Percentiles rank a stretch among this genome's conserved stretches.
Evolutionary conservation across 441 rosid species (phyloP).

Genomic region (Manihot esculenta): DNA sequence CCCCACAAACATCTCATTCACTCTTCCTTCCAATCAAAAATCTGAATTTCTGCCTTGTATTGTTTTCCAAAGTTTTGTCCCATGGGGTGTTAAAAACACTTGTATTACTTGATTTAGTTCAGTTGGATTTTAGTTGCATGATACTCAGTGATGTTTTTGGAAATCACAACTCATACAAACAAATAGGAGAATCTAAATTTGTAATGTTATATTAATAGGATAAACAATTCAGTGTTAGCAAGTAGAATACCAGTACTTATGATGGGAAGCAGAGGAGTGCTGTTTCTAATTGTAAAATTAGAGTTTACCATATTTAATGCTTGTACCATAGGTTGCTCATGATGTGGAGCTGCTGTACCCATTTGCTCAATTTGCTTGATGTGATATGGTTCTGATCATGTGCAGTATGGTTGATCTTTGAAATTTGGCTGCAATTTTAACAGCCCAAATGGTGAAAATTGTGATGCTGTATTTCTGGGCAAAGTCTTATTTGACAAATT

Average conservation of each 20-base stretch:
- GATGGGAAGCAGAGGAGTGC: background rate
- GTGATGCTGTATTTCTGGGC: background rate
- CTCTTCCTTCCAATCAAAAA: background rate
- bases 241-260: background rate
- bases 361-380: background rate
- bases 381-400: background rate
- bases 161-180: background rate
- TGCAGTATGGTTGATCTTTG: background rate
- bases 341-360: background rate
- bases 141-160: background rate
- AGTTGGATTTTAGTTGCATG: background rate
- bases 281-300: background rate
- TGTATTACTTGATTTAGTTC: background rate
- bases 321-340: background rate
- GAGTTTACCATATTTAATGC: background rate
- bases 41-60: background rate
- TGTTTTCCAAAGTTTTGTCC: too few relatives aligned
- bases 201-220: background rate
- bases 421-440: background rate
- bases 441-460: background rate
- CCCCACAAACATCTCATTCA: too few relatives aligned
- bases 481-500: background rate
- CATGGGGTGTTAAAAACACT: background rate
- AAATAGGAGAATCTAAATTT: background rate
- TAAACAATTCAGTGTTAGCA: background rate